These are phyloP conservation scores for Apiosordaria backusii DNA, from an alignment of 495 filamentous ascomycete genomes.

Conservation along the genomic window DNA sequence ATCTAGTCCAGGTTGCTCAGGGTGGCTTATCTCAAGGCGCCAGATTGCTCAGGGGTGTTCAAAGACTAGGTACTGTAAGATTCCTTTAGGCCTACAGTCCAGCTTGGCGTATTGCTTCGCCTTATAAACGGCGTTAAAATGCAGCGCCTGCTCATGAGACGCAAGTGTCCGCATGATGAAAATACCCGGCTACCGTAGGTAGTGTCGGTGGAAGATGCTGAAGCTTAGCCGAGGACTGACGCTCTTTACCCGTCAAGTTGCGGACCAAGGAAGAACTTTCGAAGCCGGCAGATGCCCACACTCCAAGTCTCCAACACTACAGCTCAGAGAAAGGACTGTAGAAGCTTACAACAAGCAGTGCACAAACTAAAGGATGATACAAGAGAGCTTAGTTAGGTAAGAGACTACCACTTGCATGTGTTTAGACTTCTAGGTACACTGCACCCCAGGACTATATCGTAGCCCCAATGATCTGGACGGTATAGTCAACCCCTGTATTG, in stretches of 20 bases:
- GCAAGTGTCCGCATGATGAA: no score
- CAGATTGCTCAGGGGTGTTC: no score
- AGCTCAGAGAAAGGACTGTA: not conserved
- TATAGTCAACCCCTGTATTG: constrained; percentile 39
- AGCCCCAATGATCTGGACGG: constrained; percentile 38
- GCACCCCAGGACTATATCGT: constrained; percentile 15
- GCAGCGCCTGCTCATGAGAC: no score
- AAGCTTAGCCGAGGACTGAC: not conserved
- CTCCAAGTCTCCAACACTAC: not conserved
- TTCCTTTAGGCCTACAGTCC: no score
- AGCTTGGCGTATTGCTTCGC: not conserved
- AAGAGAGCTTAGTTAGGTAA: no score
- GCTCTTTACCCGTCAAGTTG: not conserved
- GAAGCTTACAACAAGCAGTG: not conserved
- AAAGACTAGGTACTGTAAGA: no score
- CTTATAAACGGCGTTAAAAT: not conserved
- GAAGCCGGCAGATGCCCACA: not conserved
- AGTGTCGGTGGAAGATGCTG: no score
- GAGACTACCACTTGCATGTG: no score
- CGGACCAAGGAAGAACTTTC: not conserved
- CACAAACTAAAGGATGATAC: no score
- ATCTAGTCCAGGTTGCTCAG: not conserved
- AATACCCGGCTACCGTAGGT: no score
- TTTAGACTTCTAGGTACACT: no score
- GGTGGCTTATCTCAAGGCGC: not conserved